Percentiles rank a stretch among this genome's conserved stretches.
Evolutionary conservation across 2,329 filamentous ascomycete species (phyloP).

Genomic region (Colletotrichum sp.): DNA sequence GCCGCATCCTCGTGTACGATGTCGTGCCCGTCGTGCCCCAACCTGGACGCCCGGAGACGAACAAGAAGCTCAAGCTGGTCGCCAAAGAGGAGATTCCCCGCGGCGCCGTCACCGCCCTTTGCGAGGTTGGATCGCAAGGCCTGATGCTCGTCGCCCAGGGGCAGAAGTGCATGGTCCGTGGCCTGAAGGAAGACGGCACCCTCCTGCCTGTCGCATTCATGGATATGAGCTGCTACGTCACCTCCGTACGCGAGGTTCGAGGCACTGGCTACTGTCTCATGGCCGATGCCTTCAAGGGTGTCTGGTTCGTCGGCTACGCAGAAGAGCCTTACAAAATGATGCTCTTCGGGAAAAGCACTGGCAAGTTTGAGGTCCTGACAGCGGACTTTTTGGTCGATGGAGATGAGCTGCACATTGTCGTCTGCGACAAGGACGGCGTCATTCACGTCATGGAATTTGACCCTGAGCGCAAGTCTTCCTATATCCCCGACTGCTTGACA

Average conservation of each 20-base stretch:
- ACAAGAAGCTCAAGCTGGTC: conserved; percentile 82
- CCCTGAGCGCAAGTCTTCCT: conserved; percentile 75
- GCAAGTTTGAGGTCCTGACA: conserved; percentile 76
- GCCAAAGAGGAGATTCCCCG: conserved; percentile 90
- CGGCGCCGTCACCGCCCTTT: conserved; percentile 87
- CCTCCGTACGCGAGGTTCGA: conserved; percentile 80
- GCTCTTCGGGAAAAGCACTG: conserved; percentile 85
- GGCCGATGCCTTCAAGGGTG: conserved; percentile 88
- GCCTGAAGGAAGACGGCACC: conserved; percentile 92
- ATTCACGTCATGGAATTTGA: conserved; percentile 92
- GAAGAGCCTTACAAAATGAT: conserved; percentile 97
- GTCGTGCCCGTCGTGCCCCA: conserved; percentile 91
- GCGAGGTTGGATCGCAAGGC: conserved; percentile 83
- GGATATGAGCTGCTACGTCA: conserved; percentile 95
- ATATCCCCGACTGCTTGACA: neutral
- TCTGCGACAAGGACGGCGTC: conserved; percentile 83
- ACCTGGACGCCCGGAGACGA: conserved; percentile 82
- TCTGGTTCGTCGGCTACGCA: conserved; percentile 96
- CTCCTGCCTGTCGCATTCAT: conserved; percentile 94
- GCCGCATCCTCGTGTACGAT: conserved; percentile 88
- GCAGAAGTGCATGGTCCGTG: conserved; percentile 96
- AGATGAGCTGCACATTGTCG: conserved; percentile 80
- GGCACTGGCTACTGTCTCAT: conserved; percentile 86
- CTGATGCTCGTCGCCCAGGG: conserved; percentile 91
- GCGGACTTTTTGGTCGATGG: conserved; percentile 91